phyloP scores from a whole-genome alignment of 106 monocot genomes.

The Dioscorea alata region DNA sequence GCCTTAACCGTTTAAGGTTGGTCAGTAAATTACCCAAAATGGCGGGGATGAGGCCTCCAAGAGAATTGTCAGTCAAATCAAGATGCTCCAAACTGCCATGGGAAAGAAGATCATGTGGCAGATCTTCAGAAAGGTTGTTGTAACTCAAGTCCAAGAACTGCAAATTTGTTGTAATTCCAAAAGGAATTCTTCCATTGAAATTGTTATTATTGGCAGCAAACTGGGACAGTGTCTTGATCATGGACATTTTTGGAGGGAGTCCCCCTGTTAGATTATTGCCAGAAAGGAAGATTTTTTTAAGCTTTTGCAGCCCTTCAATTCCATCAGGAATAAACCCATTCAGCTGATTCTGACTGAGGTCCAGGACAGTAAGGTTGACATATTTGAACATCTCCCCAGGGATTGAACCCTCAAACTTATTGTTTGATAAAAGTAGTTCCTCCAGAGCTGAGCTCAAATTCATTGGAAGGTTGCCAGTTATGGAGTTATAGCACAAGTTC shows the following conservation, averaged over 20 bases:
- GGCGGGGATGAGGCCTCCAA: constrained; percentile 28
- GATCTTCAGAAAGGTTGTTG: constrained; percentile 22
- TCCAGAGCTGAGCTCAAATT: constrained; percentile 1
- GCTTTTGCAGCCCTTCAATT: constrained; percentile 18
- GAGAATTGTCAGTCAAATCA: constrained; percentile 25
- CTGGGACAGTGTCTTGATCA: constrained; percentile 3
- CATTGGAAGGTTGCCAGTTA: constrained; percentile 16
- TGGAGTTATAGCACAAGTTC: constrained; percentile 21
- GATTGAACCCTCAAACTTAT: constrained; percentile 24
- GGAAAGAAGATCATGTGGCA: constrained; percentile 32
- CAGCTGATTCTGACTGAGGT: constrained; percentile 35
- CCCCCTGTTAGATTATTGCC: constrained; percentile 26
- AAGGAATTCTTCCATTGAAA: constrained; percentile 26
- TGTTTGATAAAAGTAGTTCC: constrained; percentile 26
- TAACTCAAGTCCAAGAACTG: constrained; percentile 41
- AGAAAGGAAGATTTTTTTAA: constrained; percentile 29
- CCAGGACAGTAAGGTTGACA: constrained; percentile 27
- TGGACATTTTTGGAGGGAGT: constrained; percentile 17
- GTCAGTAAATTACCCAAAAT: constrained; percentile 23
- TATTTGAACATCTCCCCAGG: constrained; percentile 10
- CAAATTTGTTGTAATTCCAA: constrained; percentile 19
- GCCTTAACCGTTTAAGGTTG: constrained; percentile 23
- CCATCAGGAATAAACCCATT: constrained; percentile 15
- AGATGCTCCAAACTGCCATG: constrained; percentile 17
- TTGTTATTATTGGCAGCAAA: constrained; percentile 46